Evolutionary conservation across 169 alveolate genomes (phyloP).

Genomic region (Blepharisma undulans): DNA sequence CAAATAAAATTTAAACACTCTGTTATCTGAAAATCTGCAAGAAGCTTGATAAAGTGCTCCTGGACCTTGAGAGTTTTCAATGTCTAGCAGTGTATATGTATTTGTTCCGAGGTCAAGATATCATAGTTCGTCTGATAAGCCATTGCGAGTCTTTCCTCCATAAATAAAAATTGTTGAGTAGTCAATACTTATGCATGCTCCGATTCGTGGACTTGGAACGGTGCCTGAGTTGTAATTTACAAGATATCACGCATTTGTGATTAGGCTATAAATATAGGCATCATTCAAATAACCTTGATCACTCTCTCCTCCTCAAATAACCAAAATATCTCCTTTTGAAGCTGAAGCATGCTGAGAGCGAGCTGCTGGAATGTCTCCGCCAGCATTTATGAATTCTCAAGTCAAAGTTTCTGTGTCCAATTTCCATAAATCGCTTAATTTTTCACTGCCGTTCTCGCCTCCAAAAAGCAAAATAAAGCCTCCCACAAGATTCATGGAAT

Average conservation of each 20-base stretch:
- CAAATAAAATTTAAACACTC: neutral
- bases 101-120: neutral
- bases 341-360: slow-evolving; percentile 74
- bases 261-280: neutral
- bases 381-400: slow-evolving; percentile 52
- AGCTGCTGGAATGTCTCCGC: slow-evolving; percentile 69
- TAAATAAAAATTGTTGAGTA: neutral
- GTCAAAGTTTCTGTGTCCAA: slow-evolving; percentile 29
- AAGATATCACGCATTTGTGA: neutral
- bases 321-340: neutral
- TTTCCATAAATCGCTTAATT: slow-evolving; percentile 61
- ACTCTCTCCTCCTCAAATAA: neutral
- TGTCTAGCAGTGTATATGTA: neutral
- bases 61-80: neutral
- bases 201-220: neutral
- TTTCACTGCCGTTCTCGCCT: slow-evolving; percentile 6
- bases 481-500: neutral
- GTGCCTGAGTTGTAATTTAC: neutral
- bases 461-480: neutral
- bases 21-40: neutral
- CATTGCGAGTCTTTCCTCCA: neutral
- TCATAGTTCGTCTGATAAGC: neutral
- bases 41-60: neutral
- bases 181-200: neutral
- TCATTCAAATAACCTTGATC: neutral